phyloP scores from a whole-genome alignment of 495 filamentous ascomycete species.

The Aspergillus saccharolyticus region DNA sequence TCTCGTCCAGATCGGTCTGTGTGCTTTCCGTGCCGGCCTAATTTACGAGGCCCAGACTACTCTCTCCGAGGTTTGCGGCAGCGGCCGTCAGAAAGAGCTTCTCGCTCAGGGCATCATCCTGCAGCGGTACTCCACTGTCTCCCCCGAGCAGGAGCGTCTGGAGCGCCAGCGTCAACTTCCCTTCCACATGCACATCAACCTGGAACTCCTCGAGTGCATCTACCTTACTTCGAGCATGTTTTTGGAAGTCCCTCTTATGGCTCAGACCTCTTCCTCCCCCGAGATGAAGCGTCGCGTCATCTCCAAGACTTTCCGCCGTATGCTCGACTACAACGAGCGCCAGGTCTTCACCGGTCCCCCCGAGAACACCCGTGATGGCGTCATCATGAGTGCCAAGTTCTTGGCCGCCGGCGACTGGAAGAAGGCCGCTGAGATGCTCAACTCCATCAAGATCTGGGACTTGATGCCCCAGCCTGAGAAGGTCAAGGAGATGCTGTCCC shows the following conservation, averaged over 20 bases:
- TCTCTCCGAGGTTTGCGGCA: constrained; percentile 95
- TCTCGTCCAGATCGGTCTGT: constrained; percentile 94
- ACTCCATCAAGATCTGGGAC: constrained; percentile 99
- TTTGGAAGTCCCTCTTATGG: constrained; percentile 93
- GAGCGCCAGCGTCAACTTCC: constrained; percentile 95
- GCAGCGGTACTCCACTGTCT: constrained; percentile 89
- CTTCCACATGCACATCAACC: constrained; percentile 99
- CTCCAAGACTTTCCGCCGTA: constrained; percentile 98
- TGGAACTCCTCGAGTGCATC: constrained; percentile 95
- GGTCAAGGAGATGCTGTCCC: constrained; percentile 93
- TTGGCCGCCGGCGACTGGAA: constrained; percentile 97
- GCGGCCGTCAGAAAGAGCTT: constrained; percentile 93
- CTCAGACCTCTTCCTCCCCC: constrained; percentile 90
- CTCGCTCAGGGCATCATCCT: constrained; percentile 97
- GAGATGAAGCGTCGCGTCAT: constrained; percentile 97
- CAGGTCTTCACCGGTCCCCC: constrained; percentile 98
- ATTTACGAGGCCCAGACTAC: constrained; percentile 97
- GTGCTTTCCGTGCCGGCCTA: constrained; percentile 93
- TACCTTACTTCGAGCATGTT: constrained; percentile 99
- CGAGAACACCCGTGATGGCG: constrained; percentile 97
- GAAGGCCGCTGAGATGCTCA: constrained; percentile 85
- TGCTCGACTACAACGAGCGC: constrained; percentile 98
- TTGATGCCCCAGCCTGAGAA: constrained; percentile 80
- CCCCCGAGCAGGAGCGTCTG: constrained; percentile 93
- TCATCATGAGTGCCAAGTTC: constrained; percentile 97